These are phyloP conservation scores for Diaporthe sp. DNA, from an alignment of 2,329 filamentous ascomycete genomes.

Conservation along the genomic window DNA sequence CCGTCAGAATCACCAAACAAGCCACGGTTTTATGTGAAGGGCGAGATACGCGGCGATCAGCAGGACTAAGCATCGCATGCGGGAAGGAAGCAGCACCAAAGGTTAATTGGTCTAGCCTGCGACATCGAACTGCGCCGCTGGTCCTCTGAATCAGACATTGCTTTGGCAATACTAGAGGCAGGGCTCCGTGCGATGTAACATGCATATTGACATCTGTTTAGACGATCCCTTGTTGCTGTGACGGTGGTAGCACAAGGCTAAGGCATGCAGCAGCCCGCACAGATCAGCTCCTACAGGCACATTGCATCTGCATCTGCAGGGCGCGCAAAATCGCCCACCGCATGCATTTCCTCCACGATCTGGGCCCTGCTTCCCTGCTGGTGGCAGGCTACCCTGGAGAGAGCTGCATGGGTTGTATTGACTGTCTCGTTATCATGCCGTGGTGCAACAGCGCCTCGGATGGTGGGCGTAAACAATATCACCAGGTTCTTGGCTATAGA, in stretches of 20 bases:
- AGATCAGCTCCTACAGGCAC: slow-evolving; percentile 22
- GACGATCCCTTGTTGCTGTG: neutral
- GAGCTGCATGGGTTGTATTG: neutral
- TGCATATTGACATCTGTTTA: slow-evolving; percentile 21
- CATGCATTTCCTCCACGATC: neutral
- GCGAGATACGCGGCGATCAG: neutral
- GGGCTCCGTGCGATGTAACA: slow-evolving; percentile 24
- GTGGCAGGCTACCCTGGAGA: neutral
- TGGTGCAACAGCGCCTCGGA: neutral
- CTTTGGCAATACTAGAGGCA: slow-evolving; percentile 5
- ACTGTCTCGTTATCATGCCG: slow-evolving; percentile 9
- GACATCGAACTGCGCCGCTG: neutral
- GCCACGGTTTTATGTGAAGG: neutral
- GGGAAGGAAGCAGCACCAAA: neutral
- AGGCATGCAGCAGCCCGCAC: slow-evolving; percentile 6
- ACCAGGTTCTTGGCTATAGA: neutral
- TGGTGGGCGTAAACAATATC: neutral
- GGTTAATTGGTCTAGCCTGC: neutral
- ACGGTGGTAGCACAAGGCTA: neutral
- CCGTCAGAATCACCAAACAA: neutral
- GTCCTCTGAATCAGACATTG: slow-evolving; percentile 18
- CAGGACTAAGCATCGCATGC: neutral
- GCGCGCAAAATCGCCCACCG: neutral
- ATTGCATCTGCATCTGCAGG: slow-evolving; percentile 25
- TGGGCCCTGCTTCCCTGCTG: neutral